Base-by-base conservation (phyloP, 495 filamentous ascomycete species). In the Neurospora discreta region DNA sequence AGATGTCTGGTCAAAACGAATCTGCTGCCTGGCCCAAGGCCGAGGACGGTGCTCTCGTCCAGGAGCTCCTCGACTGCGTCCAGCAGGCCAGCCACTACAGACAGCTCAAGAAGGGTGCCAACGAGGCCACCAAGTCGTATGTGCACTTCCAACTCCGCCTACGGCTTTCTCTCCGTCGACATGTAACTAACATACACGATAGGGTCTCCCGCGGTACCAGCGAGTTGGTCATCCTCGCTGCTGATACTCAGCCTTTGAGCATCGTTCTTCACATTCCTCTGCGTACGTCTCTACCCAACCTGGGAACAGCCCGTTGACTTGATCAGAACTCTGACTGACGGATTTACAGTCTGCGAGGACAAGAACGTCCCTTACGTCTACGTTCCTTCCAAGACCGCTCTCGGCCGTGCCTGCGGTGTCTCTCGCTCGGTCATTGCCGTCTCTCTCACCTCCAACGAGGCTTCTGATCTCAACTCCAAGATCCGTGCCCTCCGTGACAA, bases 211-310 rank as follows among this genome's bases (percentile, higher is more conserved):
- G 93, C 36, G 95, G 95, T 81, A 92, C 92, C 74, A 87, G 89
- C 76, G 95, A 98, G 81, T 86, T 99, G 70, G 88, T 97, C 76
- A 87, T 97, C 73, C 87, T 97, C 52, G 94, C 95, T 60, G 94
- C 93, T 65, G 95, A 98, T 78, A 93, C 92, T 68, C 83, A 87
- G 42, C 93, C 93, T 33, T 84, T 97, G n/a, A 90, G 91, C 68
- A 97, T 98, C 74, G 87, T 98, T 68, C 88, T 99, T 30, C 95
- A 98, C 82, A 85, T 99, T 8, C 95, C 95, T 16, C 88, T 98
- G 3, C 89, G 52, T 65, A 65, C 52, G 52, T 65, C 52, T 33
- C 33, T 65, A 33, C 52, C 52, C 52, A 65, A 36, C 52, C 5
- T 97, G 26, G 90, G 87, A 75, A 30, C 93, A 95, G 78, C 92